Base-by-base conservation (phyloP, 2,329 filamentous ascomycete genomes). In the Saccharata proteae region DNA sequence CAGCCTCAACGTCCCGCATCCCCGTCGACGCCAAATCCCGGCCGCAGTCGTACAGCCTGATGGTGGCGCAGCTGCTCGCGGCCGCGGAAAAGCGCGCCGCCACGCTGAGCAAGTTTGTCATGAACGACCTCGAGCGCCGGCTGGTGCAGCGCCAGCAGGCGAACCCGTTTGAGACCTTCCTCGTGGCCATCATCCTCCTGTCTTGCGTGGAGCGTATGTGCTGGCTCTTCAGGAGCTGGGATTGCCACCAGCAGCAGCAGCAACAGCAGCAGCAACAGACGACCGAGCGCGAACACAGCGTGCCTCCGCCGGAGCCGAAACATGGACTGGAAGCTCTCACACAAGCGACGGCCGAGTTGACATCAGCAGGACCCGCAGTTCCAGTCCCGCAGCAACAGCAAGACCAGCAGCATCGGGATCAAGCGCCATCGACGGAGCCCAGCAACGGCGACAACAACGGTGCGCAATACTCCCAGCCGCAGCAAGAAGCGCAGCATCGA, bases 61-160 rank as follows among this genome's bases (percentile, higher is more conserved):
- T 75, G 37, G 62, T 55, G 40, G 55, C 59, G 30, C 71, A 75
- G 45, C 51, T 74, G 26, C 62, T 67, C 28, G 64, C 67, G 4
- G 67, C 62, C 2, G 59, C 64, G 12, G 71, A 75, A 43, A 67
- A 67, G 40, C 62, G 66, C 16, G 67, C 68, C 20, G 57, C 61
- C 10, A 55, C 57, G 31, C 52, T 73, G 5, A 63, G 63, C 40
- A 71, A 68, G 32, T 54, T 54, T 7, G 62, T 73, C 19, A 66
- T 74, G 59, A 71, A 70, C 38, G 69, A 74, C 36, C 58, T 75
- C 2, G 71, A 76, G 44, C 63, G 68, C 12, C 62, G 70, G n/a
- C 52, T 75, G 4, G 57, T 74, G 6, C 68, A 71, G 41, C 65
- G 69, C 9, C 65, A 70, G 43, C 65, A 71, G 45, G 63, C 61